Evolutionary conservation across 2,329 filamentous ascomycete species (phyloP).

Genomic region (Metarhizium sp.): DNA sequence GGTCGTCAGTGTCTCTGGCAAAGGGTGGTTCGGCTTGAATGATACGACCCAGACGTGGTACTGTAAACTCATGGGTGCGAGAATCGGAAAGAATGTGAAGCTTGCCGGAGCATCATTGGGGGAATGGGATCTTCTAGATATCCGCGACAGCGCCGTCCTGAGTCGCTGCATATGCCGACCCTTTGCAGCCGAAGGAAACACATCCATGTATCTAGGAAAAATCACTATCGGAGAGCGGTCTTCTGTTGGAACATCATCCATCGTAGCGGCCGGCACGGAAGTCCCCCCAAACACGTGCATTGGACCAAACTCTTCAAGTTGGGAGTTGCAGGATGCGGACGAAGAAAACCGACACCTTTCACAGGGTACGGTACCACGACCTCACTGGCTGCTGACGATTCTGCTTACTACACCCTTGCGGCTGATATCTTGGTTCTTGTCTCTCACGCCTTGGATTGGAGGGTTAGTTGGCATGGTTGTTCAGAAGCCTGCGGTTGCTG

Average conservation of each 20-base stretch:
- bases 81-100: constrained; percentile 41
- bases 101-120: constrained; percentile 35
- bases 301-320: constrained; percentile 47
- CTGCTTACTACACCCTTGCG: constrained; percentile 34
- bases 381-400: constrained; percentile 34
- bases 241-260: constrained; percentile 36
- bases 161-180: constrained; percentile 39
- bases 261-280: constrained; percentile 39
- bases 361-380: constrained; percentile 24
- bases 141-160: constrained; percentile 38
- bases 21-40: constrained; percentile 32
- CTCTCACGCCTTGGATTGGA: constrained; percentile 34
- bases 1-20: constrained; percentile 37
- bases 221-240: constrained; percentile 39
- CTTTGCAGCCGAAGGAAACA: constrained; percentile 47
- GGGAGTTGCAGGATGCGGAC: constrained; percentile 38
- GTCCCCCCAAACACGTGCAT: constrained; percentile 41
- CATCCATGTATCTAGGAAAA: constrained; percentile 44
- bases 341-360: constrained; percentile 37
- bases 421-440: constrained; percentile 29
- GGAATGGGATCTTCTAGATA: constrained; percentile 49
- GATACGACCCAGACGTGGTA: constrained; percentile 33
- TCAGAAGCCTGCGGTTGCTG: constrained; percentile 20
- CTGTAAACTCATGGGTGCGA: constrained; percentile 41
- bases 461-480: constrained; percentile 36